Evolutionary conservation across 1,284 basidiomycete species (phyloP).

Genomic region (Macrocystidia cucumis): DNA sequence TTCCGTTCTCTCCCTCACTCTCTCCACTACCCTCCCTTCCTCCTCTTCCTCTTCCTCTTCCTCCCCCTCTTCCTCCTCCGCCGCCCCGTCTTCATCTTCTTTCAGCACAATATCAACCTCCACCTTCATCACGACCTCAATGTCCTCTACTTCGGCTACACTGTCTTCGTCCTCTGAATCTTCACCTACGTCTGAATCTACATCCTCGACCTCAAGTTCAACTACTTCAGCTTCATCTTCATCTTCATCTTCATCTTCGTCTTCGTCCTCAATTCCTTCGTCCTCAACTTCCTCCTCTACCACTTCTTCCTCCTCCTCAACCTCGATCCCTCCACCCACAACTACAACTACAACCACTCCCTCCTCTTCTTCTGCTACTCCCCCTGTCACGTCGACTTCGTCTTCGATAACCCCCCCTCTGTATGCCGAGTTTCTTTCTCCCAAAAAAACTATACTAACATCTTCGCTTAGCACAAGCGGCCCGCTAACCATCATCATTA

Average conservation of each 20-base stretch:
- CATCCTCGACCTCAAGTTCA: slow-evolving; percentile 9
- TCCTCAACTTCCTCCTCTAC: slow-evolving; percentile 14
- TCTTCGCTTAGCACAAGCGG: slow-evolving; percentile 42
- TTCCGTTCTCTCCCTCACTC: slow-evolving; percentile 1
- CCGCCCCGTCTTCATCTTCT: slow-evolving; percentile 11
- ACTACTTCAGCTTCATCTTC: slow-evolving; percentile 7
- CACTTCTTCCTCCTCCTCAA: slow-evolving; percentile 11
- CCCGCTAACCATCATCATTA: slow-evolving; percentile 41
- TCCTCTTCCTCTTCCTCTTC: slow-evolving; percentile 12
- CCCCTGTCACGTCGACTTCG: slow-evolving; percentile 12
- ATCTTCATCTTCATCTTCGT: slow-evolving; percentile 12
- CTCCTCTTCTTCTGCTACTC: slow-evolving; percentile 11
- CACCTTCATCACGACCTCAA: slow-evolving; percentile 8
- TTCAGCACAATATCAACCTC: slow-evolving; percentile 11
- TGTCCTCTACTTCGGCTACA: slow-evolving; percentile 9
- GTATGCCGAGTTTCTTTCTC: slow-evolving; percentile 8
- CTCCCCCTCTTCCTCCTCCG: slow-evolving; percentile 11
- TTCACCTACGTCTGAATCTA: slow-evolving; percentile 10
- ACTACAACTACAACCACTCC: slow-evolving; percentile 10
- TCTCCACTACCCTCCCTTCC: slow-evolving; percentile 9
- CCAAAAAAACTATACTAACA: slow-evolving; percentile 9
- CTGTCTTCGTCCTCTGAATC: slow-evolving; percentile 11
- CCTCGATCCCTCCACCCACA: slow-evolving; percentile 10
- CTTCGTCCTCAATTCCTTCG: slow-evolving; percentile 13
- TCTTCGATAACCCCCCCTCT: slow-evolving; percentile 9